Evolutionary conservation across 2,329 filamentous ascomycete species (phyloP).

Genomic region (Sclerotinia nivalis): DNA sequence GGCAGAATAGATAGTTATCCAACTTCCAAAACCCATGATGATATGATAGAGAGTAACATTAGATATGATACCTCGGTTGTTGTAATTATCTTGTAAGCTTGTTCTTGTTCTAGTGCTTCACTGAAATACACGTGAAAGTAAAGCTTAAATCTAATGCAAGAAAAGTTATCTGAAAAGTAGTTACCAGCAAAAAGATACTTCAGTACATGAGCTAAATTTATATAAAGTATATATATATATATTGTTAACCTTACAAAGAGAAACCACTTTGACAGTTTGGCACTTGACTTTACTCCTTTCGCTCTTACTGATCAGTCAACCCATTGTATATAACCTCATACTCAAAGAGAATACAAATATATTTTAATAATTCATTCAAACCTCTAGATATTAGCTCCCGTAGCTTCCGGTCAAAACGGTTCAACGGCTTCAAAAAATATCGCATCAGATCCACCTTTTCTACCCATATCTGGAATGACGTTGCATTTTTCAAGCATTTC

Average conservation of each 20-base stretch:
- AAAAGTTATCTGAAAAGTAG: neutral
- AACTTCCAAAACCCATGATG: no score
- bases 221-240: no score
- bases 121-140: no score
- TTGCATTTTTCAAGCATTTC: constrained; percentile 12
- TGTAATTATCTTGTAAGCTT: neutral
- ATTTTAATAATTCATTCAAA: neutral
- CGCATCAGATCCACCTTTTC: neutral
- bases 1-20: constrained; percentile 1
- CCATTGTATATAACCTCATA: neutral
- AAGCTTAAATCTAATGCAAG: neutral
- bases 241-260: neutral
- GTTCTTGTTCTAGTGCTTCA: neutral
- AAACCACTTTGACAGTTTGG: neutral
- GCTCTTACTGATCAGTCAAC: no score
- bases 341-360: neutral
- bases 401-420: neutral
- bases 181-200: neutral
- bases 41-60: neutral
- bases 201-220: neutral
- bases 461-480: constrained; percentile 4
- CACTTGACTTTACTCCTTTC: no score
- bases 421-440: neutral
- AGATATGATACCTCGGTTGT: neutral
- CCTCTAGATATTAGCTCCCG: neutral